Evolutionary conservation across 2,329 filamentous ascomycete genomes (phyloP).

Genomic region (Ophiostoma sp.): DNA sequence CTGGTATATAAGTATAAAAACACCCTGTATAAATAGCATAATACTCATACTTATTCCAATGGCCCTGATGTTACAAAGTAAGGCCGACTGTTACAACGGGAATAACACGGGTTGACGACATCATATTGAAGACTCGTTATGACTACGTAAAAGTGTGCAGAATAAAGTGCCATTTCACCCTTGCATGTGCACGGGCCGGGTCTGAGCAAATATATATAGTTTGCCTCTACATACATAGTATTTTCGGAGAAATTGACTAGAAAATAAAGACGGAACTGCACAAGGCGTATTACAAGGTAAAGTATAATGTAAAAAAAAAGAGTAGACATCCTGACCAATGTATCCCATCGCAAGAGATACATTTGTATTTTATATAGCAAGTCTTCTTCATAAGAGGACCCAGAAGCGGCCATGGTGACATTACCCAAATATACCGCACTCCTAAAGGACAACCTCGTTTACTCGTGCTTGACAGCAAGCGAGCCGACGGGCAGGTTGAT

Average conservation of each 20-base stretch:
- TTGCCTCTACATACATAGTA: neutral
- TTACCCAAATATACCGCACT: too few species aligned
- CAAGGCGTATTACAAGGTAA: slow-evolving; percentile 1
- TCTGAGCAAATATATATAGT: neutral
- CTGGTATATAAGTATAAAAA: neutral
- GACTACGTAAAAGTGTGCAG: neutral
- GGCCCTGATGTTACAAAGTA: neutral
- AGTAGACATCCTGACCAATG: neutral
- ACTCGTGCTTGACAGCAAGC: slow-evolving; percentile 22
- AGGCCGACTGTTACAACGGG: neutral
- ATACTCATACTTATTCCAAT: neutral
- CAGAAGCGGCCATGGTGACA: too few species aligned
- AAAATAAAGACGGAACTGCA: neutral
- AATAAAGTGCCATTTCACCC: neutral
- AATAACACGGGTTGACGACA: neutral
- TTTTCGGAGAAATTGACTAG: neutral
- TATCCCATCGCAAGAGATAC: too few species aligned
- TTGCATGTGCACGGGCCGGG: neutral
- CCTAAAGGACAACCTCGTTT: neutral
- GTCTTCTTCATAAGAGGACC: too few species aligned
- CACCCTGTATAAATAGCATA: neutral
- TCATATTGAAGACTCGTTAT: neutral
- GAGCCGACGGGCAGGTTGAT: slow-evolving; percentile 26
- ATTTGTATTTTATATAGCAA: too few species aligned
- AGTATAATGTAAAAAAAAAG: neutral